These are phyloP conservation scores for Colletotrichum sp. DNA, from an alignment of 2,329 filamentous ascomycete genomes.

Conservation along the genomic window DNA sequence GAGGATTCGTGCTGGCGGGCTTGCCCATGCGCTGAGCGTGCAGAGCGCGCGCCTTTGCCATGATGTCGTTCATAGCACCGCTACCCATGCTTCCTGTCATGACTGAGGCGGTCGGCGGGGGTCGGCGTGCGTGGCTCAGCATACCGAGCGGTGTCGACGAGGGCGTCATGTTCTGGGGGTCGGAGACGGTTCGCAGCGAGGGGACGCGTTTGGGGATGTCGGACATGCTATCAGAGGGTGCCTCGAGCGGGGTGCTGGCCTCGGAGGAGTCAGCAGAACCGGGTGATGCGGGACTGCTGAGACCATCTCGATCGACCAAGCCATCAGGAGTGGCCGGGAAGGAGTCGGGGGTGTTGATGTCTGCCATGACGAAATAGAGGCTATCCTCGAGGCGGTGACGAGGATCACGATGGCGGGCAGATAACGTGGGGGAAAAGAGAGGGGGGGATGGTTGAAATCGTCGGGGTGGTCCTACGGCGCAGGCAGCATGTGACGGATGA, in stretches of 20 bases:
- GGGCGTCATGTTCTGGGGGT: conserved; percentile 70
- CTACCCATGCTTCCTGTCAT: conserved; percentile 29
- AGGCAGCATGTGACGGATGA: neutral
- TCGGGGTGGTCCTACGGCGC: neutral
- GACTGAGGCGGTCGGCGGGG: conserved; percentile 44
- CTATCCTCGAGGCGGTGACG: neutral
- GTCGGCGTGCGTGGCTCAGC: conserved; percentile 69
- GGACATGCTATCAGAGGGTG: conserved; percentile 31
- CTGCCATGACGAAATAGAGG: conserved; percentile 9
- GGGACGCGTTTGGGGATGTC: conserved; percentile 57
- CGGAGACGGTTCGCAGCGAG: conserved; percentile 64
- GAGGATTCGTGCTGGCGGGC: conserved; percentile 28
- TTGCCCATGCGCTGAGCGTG: conserved; percentile 50
- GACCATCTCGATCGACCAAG: conserved; percentile 33
- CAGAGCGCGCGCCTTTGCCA: conserved; percentile 53
- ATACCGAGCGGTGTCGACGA: conserved; percentile 87
- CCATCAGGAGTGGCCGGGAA: conserved; percentile 54
- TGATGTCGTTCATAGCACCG: conserved; percentile 41
- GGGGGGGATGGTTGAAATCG: neutral
- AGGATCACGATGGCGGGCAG: neutral
- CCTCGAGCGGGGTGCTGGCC: conserved; percentile 53
- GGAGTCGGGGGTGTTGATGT: conserved; percentile 33
- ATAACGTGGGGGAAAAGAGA: neutral
- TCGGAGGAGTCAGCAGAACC: conserved; percentile 52
- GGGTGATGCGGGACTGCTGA: conserved; percentile 46